phyloP scores from a whole-genome alignment of 2,329 filamentous ascomycete species.

The Penicillium sp. region DNA sequence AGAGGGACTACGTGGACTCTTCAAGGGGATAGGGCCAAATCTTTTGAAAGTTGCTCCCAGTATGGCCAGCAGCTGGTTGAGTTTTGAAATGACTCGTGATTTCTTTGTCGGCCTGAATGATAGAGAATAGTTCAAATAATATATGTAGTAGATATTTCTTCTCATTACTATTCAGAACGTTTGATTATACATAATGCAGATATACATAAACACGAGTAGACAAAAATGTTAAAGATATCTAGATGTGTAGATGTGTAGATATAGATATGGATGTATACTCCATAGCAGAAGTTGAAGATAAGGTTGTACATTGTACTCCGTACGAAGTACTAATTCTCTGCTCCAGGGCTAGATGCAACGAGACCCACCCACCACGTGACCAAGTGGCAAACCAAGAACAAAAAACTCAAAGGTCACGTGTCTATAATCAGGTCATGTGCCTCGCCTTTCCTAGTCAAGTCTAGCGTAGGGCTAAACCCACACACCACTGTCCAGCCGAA shows the following conservation, averaged over 20 bases:
- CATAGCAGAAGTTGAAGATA: not conserved
- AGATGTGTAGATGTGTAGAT: too few species aligned
- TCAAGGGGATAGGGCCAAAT: slow-evolving; percentile 95
- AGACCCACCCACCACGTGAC: not conserved
- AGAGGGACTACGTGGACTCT: slow-evolving; percentile 81
- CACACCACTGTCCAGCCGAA: slow-evolving; percentile 44
- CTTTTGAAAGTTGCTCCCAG: slow-evolving; percentile 95
- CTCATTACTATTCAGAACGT: not conserved
- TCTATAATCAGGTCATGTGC: slow-evolving; percentile 10
- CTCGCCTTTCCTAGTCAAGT: slow-evolving; percentile 20
- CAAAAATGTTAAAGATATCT: not conserved
- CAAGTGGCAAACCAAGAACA: not conserved
- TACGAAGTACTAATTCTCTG: not conserved
- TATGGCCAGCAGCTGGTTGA: slow-evolving; percentile 98
- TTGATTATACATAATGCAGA: not conserved
- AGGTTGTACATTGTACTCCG: not conserved
- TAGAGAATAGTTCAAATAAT: slow-evolving; percentile 24
- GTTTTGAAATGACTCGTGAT: slow-evolving; percentile 91
- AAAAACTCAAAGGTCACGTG: not conserved
- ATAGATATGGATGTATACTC: too few species aligned
- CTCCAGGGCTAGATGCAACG: not conserved
- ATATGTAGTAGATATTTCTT: slow-evolving; percentile 14
- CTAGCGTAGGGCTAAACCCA: slow-evolving; percentile 49
- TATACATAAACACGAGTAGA: not conserved
- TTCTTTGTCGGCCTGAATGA: slow-evolving; percentile 64